Evolutionary conservation across 805 yeast species (phyloP), one percentile per base, ranked within the genome.

Genomic region (Monosporozyma siamensis): DNA sequence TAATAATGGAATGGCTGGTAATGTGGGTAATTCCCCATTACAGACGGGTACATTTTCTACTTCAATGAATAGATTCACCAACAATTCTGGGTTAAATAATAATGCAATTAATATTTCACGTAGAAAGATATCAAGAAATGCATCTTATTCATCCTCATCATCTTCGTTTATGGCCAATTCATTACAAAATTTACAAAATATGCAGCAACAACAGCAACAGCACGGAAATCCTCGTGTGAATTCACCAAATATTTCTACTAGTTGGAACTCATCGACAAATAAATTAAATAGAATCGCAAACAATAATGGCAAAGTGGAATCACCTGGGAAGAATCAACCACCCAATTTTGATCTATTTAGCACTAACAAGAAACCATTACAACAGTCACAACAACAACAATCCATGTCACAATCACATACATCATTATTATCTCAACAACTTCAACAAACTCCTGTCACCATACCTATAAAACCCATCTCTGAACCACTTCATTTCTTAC

Each of bases 401-500:
- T 3, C 23, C 15, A 9, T 15, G 31, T 12, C 26, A 24, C 38
- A 39, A 11, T 54, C 55, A 8, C 64, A 58, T 24, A 59, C 63
- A 3, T 63, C 67, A 7, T 44, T 63, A 29, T 38, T 63, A 22
- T 61, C 65, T 2, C 67, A 63, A 39, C 66, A 61, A 42, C 38
- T 61, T 20, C 63, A 37, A 31, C 38, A 38, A 31, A 22, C 9
- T 11, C 39, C 30, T 11, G 27, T 24, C 3, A 36, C 9, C 4
- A 36, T 36, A 5, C 39, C 35, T 6, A 18, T 32, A 3, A 14
- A 32, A 18, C 23, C 30, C 15, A 26, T 26, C 31, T 17, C 22
- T 12, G 39, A 17, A 10, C 9, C 39, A 17, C 23, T 17, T 32
- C 14, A 17, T 2, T 32, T 11, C 18, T 20, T 15, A 14, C 20